A percentile compares a stretch with the other conserved stretches of the same genome.
Evolutionary conservation across 768 basidiomycete species (phyloP).

Genomic region (Termitomyces titanicus): DNA sequence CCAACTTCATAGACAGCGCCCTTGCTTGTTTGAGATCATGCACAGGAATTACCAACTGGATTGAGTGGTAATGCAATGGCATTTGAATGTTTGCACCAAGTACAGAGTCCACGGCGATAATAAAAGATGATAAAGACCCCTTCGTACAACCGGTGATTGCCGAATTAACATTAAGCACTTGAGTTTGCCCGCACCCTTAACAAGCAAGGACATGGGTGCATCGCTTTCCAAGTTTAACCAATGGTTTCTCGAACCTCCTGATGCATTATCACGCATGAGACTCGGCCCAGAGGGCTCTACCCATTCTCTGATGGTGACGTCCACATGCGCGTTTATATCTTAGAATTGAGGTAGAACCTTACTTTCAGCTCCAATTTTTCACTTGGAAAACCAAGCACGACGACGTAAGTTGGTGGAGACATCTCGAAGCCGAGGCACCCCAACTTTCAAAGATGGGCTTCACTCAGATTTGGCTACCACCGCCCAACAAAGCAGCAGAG

Average conservation of each 20-base stretch:
- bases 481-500: slow-evolving; percentile 74
- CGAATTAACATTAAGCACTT: too few relatives aligned
- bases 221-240: slow-evolving; percentile 28
- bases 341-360: neutral
- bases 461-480: slow-evolving; percentile 82
- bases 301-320: slow-evolving; percentile 70
- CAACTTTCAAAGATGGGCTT: slow-evolving; percentile 62
- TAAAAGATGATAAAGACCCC: too few relatives aligned
- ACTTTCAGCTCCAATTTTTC: slow-evolving; percentile 70
- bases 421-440: slow-evolving; percentile 65
- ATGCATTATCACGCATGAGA: slow-evolving; percentile 58
- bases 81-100: too few relatives aligned
- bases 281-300: slow-evolving; percentile 47
- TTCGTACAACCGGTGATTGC: too few relatives aligned
- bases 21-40: too few relatives aligned
- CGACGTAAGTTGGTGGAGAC: slow-evolving; percentile 75
- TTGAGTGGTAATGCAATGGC: too few relatives aligned
- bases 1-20: too few relatives aligned
- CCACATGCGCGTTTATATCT: neutral
- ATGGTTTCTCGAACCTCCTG: slow-evolving; percentile 23
- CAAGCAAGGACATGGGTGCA: too few relatives aligned
- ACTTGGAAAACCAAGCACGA: slow-evolving; percentile 69
- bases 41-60: too few relatives aligned
- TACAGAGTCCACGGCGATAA: too few relatives aligned
- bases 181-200: too few relatives aligned